phyloP scores from a whole-genome alignment of 176 grass and related monocot genomes.

The Carex cristatella region DNA sequence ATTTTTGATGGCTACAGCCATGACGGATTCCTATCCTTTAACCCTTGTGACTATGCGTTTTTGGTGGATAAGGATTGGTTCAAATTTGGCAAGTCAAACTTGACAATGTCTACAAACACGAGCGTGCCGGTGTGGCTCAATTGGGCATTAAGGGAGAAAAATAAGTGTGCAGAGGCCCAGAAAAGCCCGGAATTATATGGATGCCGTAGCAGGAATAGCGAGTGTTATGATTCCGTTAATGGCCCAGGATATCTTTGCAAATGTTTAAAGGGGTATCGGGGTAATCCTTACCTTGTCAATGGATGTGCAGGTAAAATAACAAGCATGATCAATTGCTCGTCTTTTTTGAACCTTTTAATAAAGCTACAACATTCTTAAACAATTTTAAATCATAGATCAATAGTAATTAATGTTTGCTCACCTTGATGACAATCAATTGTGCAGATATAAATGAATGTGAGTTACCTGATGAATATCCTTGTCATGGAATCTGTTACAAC shows the following conservation, averaged over 20 bases:
- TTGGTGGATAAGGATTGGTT: conserved; percentile 47
- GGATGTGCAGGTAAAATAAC: conserved; percentile 41
- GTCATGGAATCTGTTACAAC: conserved; percentile 44
- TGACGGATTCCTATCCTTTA: conserved; percentile 3
- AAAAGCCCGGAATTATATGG: not conserved
- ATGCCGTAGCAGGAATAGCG: conserved; percentile 22
- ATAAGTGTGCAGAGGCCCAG: conserved; percentile 23
- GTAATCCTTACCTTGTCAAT: conserved; percentile 33
- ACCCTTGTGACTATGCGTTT: conserved; percentile 47
- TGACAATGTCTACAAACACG: conserved; percentile 28
- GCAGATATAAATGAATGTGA: conserved; percentile 64
- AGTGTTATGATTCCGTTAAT: conserved; percentile 26
- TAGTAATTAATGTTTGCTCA: not conserved
- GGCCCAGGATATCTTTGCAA: conserved; percentile 47
- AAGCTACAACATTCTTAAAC: not conserved
- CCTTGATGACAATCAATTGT: not conserved
- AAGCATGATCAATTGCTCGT: not conserved
- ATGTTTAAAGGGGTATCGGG: conserved; percentile 39
- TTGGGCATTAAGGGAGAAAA: conserved; percentile 46
- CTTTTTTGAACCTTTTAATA: not conserved
- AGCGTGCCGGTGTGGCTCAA: conserved; percentile 48
- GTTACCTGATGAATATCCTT: conserved; percentile 7
- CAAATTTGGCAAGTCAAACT: conserved; percentile 36
- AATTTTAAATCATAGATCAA: not conserved
- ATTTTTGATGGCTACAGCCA: conserved; percentile 38